Evolutionary conservation across 495 filamentous ascomycete genomes (phyloP), one percentile per base, ranked within the genome.

Genomic region (Penicillium lividum): DNA sequence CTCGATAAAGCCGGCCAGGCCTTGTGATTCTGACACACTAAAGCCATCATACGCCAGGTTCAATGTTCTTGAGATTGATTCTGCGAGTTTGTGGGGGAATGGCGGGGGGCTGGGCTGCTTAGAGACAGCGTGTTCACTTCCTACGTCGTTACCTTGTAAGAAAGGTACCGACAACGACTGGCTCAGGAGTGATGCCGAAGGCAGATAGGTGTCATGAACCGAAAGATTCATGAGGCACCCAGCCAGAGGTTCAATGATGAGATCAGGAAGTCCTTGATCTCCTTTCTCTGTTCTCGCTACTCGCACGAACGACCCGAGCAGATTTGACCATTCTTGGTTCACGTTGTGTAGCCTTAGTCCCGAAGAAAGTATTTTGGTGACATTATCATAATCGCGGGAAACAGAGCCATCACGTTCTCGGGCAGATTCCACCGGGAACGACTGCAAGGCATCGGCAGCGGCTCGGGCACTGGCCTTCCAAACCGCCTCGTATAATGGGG

Each of bases 211-310:
- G 27, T 68, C 59, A 4, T 28, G 49, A 33, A 58, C 54, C 15
- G 58, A 43, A 29, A 73, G 45, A 30, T 31, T 50, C 47, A 66
- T 62, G 29, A 77, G 61, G 15, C 54, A 65, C 48, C 84, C 84
- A 5, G 90, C 83, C 22, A 96, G 67, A 9, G 90, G 91, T 56
- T 93, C 91, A 29, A 91, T 75, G 11, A 89, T 77, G 29, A 83
- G 78, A 18, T 84, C 74, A 3, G 84, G 80, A 25, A 86, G 76
- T 3, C 81, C 83, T 5, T 77, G 80, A 56, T 89, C 84, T 6
- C 91, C 89, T 42, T 83, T 82, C 58, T 93, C 88, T 8, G 76
- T 73, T 48, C 78, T 80, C 10, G 88, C 81, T 48, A 82, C 79
- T n/a, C 75, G 73, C 13, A 82, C 73, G 16, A 90, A 77, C 3